Conservation (phyloP, 176 grass and related monocot species). For the Aechmea fasciata region DNA sequence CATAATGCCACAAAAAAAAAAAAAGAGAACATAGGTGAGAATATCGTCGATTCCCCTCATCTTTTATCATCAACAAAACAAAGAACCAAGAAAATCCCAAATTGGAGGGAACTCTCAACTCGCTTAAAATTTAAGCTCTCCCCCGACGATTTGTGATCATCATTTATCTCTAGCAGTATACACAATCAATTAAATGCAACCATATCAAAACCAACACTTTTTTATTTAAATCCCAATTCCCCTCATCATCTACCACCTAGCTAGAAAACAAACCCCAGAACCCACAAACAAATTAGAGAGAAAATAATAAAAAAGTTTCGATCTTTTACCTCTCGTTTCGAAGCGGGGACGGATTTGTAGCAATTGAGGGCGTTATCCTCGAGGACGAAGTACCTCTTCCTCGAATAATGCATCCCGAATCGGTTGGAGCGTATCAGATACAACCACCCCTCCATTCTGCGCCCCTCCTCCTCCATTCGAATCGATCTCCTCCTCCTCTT, state of each 20-base stretch:
- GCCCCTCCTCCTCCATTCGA: neutral
- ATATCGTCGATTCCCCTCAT: no score
- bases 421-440: slow-evolving; percentile 88
- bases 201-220: slow-evolving; percentile 5
- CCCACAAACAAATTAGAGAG: neutral
- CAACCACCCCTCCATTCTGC: slow-evolving; percentile 82
- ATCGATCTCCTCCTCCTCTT: neutral
- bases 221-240: neutral
- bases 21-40: neutral
- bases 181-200: neutral
- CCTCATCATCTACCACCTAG: no score
- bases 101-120: no score
- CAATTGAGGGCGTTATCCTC: slow-evolving; percentile 62
- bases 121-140: no score
- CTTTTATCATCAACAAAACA: neutral
- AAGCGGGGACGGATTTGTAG: slow-evolving; percentile 58
- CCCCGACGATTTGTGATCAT: no score
- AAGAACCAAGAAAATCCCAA: neutral
- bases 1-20: neutral
- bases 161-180: no score
- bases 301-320: no score
- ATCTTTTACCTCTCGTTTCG: slow-evolving; percentile 54
- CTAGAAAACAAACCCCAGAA: neutral
- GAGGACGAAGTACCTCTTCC: slow-evolving; percentile 95
- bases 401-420: slow-evolving; percentile 63